Conservation (phyloP, 148 eudicot genomes). For the Heliamphora exappendiculata region DNA sequence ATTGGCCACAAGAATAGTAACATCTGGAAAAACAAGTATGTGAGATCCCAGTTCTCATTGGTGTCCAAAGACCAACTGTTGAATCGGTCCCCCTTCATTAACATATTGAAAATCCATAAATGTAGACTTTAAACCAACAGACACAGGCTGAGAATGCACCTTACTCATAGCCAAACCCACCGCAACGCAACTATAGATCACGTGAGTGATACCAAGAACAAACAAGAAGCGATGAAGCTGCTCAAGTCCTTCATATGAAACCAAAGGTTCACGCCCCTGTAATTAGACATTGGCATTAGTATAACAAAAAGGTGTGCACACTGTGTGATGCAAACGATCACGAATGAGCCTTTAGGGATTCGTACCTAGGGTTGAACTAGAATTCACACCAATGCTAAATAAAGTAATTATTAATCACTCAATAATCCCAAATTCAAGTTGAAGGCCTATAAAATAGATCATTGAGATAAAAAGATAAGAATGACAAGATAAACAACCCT, state of each 20-base stretch:
- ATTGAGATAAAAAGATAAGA: too few species aligned
- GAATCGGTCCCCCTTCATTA: neutral
- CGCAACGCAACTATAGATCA: slow-evolving; percentile 71
- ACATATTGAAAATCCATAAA: neutral
- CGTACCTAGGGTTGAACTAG: too few species aligned
- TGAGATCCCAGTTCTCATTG: neutral
- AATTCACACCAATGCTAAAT: too few species aligned
- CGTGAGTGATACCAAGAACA: slow-evolving; percentile 95
- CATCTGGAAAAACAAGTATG: neutral
- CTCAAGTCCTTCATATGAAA: slow-evolving; percentile 91
- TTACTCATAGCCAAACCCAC: slow-evolving; percentile 92
- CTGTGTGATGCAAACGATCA: too few species aligned
- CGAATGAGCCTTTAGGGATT: too few species aligned
- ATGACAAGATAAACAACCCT: too few species aligned
- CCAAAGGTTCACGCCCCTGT: slow-evolving; percentile 96
- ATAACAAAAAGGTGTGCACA: neutral
- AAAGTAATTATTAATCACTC: too few species aligned
- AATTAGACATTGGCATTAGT: slow-evolving; percentile 3
- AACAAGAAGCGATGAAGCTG: slow-evolving; percentile 96
- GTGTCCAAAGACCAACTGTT: neutral
- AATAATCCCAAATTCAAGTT: too few species aligned
- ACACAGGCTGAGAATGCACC: slow-evolving; percentile 32
- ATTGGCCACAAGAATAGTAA: neutral
- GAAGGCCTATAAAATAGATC: too few species aligned
- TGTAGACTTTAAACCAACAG: neutral